phyloP scores from a whole-genome alignment of 2,329 filamentous ascomycete genomes.

The Calonectria naviculata region DNA sequence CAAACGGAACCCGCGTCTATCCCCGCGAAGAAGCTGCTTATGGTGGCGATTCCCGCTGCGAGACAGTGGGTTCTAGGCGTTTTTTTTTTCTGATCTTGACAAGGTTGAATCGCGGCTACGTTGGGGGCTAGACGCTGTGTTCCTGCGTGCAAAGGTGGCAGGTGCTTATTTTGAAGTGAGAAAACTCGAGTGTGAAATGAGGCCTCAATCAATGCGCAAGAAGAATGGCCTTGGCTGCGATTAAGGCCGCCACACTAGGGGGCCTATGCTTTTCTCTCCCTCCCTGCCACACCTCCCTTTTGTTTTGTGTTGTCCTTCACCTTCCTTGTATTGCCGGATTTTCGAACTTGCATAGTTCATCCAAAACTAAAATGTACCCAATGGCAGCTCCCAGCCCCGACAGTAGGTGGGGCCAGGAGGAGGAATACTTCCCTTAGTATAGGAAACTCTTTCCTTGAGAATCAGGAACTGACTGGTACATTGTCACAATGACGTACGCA shows the following conservation, averaged over 20 bases:
- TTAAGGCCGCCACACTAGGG: no score
- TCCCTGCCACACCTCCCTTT: no score
- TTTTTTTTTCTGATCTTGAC: neutral
- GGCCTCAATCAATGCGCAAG: neutral
- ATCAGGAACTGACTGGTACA: no score
- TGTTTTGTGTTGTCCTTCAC: no score
- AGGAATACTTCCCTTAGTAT: no score
- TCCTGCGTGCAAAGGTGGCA: neutral
- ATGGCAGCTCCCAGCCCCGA: no score
- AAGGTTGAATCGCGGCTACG: neutral
- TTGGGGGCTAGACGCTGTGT: neutral
- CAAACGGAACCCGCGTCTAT: neutral
- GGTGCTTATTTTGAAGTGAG: neutral
- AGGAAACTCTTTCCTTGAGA: neutral
- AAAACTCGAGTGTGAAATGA: neutral
- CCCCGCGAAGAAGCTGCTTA: neutral
- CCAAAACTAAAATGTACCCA: no score
- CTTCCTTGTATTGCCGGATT: no score
- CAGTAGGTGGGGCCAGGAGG: no score
- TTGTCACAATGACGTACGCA: neutral
- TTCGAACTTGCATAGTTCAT: no score
- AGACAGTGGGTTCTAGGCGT: constrained; percentile 5
- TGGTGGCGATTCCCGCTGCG: constrained; percentile 1
- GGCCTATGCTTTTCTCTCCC: no score
- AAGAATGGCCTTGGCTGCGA: neutral